These are phyloP conservation scores for Nemophila menziesii DNA, from an alignment of 257 asterid genomes.

Conservation along the genomic window DNA sequence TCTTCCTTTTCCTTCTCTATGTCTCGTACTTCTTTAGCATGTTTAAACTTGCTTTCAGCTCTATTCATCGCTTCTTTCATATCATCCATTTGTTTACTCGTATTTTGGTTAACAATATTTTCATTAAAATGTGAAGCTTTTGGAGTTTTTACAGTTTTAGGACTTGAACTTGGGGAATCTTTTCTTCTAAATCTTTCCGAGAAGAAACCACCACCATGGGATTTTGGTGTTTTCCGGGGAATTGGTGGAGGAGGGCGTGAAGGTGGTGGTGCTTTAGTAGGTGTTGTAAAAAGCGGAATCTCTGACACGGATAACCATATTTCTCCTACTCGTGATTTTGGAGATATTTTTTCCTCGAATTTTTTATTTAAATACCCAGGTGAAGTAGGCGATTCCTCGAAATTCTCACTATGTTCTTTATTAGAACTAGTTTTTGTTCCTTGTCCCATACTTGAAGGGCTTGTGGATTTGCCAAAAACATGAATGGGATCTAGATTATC, in stretches of 20 bases:
- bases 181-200: conserved; percentile 49
- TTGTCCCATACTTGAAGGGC: conserved; percentile 39
- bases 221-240: conserved; percentile 44
- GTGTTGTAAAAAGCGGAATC: conserved; percentile 85
- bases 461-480: conserved; percentile 41
- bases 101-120: conserved; percentile 36
- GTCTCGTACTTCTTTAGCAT: conserved; percentile 94
- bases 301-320: conserved; percentile 87
- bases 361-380: conserved; percentile 35
- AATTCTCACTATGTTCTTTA: conserved; percentile 34
- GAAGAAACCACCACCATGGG: conserved; percentile 36
- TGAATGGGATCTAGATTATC: conserved; percentile 74
- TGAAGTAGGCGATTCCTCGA: conserved; percentile 57
- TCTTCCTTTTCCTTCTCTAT: conserved; percentile 70
- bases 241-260: conserved; percentile 93
- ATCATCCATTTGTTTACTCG: conserved; percentile 59
- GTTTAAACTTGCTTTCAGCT: conserved; percentile 94
- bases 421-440: conserved; percentile 31
- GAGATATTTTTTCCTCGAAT: conserved; percentile 36
- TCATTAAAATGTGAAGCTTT: conserved; percentile 73
- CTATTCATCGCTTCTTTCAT: conserved; percentile 99
- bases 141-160: conserved; percentile 42
- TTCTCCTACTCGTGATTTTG: conserved; percentile 43
- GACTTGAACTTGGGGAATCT: conserved; percentile 42
- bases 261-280: conserved; percentile 91